Base-by-base conservation (phyloP, 2,329 filamentous ascomycete genomes). In the Colletotrichum lindemuthianum region DNA sequence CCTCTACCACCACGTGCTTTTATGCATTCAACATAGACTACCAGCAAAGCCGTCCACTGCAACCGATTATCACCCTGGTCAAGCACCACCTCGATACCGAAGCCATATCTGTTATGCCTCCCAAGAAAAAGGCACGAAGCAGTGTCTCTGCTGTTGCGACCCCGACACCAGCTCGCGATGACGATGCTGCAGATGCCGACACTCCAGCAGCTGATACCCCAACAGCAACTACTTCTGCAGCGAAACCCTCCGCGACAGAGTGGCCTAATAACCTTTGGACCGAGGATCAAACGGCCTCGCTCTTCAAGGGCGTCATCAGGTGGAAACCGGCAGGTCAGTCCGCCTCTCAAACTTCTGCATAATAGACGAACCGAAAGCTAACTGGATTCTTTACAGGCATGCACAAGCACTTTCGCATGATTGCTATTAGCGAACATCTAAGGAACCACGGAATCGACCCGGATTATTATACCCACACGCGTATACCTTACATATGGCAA, bases 321-420 rank as follows among this genome's bases (percentile, higher is more conserved):
- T 97, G 92, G 91, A 99, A 99, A 75, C 96, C 96, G n/a, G 95
- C 95, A 44, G 95, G 93, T 92, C 74, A 69, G 74, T 67, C 24
- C 24, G 11, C 9, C 41, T n/a, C 54, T 52, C 33, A 9, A 11
- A 11, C 15, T 9, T 10, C 34, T 39, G 32, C 10, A 33, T 8
- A 34, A 15, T 40, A 32, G 10, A n/a, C 7, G 13, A 15, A 40
- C 8, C 16, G 33, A 10, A 50, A 37, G 78, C 76, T 63, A 54
- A 52, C 43, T n/a, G 32, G 39, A 24, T n/a, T 11, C 43, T 12
- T 50, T 32, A 2, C 68, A 92, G 92, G 93, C 66, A 92, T 97
- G 84, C 93, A 97, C 80, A 96, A 95, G 75, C 93, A 97, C 77
- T 97, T 97, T 74, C 90, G 92, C 65, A 94, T 97, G 85, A 88